phyloP scores from a whole-genome alignment of 768 basidiomycete species.

The Paxillus rubicundulus region DNA sequence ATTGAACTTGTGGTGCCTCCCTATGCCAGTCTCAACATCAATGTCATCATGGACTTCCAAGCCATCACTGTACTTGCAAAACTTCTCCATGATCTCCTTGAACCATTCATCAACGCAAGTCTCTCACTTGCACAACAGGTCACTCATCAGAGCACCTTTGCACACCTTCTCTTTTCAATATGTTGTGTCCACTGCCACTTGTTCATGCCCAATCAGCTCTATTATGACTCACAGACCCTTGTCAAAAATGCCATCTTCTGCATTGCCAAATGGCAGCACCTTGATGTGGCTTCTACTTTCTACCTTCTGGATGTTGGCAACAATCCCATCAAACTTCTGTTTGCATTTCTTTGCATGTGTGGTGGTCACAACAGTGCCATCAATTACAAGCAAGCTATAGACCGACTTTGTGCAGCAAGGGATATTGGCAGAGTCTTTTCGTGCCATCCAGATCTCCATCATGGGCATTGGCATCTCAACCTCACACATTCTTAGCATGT shows the following conservation, averaged over 20 bases:
- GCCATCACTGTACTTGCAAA: neutral
- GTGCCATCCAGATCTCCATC: neutral
- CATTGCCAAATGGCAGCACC: constrained; percentile 17
- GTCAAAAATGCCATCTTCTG: constrained; percentile 24
- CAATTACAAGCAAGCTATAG: neutral
- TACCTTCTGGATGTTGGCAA: constrained; percentile 26
- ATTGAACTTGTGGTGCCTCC: too few species aligned
- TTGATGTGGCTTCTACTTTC: constrained; percentile 17
- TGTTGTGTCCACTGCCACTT: constrained; percentile 12
- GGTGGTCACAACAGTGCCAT: too few species aligned
- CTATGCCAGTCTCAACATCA: too few species aligned
- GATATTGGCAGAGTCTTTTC: neutral
- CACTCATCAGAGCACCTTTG: constrained; percentile 23
- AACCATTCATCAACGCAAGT: neutral
- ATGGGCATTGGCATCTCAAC: neutral
- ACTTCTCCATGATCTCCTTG: neutral
- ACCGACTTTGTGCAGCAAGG: neutral
- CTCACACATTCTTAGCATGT: neutral
- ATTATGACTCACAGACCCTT: constrained; percentile 24
- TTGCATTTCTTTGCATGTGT: too few species aligned
- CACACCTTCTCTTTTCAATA: constrained; percentile 25
- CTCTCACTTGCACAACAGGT: constrained; percentile 22
- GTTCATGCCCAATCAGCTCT: constrained; percentile 30
- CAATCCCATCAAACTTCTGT: constrained; percentile 29
- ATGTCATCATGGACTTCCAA: neutral